These are phyloP conservation scores for Pseudomonodictys pantanalensis DNA, from an alignment of 495 filamentous ascomycete genomes.

Conservation along the genomic window DNA sequence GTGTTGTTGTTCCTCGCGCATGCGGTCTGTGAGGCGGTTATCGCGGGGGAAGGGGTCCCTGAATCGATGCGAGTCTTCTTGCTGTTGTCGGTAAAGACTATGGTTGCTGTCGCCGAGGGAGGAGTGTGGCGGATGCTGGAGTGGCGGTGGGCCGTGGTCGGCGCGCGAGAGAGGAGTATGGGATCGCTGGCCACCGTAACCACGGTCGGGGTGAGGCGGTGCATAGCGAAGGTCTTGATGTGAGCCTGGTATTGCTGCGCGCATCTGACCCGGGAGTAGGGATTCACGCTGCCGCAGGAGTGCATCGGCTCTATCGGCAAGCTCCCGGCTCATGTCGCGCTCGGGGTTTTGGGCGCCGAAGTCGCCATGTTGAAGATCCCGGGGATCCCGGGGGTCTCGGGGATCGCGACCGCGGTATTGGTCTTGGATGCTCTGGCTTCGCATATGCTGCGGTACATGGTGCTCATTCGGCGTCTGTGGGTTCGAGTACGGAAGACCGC, in stretches of 20 bases:
- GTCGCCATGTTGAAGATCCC: too few species aligned
- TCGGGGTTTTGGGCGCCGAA: conserved; percentile 24
- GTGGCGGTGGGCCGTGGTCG: conserved; percentile 14
- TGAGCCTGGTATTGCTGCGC: background rate
- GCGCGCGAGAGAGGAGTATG: conserved; percentile 23
- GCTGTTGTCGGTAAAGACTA: conserved; percentile 1
- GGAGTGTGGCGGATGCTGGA: conserved; percentile 19
- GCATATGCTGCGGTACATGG: conserved; percentile 9
- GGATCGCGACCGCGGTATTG: conserved; percentile 18
- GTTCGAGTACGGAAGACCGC: conserved; percentile 10
- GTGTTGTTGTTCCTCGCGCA: conserved; percentile 26
- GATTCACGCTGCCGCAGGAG: conserved; percentile 17
- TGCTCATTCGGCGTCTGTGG: conserved; percentile 13
- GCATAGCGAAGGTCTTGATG: conserved; percentile 15
- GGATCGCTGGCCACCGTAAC: conserved; percentile 8
- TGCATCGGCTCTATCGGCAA: conserved; percentile 9
- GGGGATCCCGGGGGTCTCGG: conserved; percentile 14
- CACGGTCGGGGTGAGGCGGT: conserved; percentile 4
- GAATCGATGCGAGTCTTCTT: conserved; percentile 13
- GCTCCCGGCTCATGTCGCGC: conserved; percentile 17
- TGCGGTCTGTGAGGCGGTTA: conserved; percentile 27
- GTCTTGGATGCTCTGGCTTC: conserved; percentile 5
- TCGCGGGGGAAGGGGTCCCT: conserved; percentile 10
- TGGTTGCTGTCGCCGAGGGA: conserved; percentile 6
- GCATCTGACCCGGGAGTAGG: conserved; percentile 4